phyloP scores from a whole-genome alignment of 2,329 filamentous ascomycete species.

The Apiospora kogelbergensis region DNA sequence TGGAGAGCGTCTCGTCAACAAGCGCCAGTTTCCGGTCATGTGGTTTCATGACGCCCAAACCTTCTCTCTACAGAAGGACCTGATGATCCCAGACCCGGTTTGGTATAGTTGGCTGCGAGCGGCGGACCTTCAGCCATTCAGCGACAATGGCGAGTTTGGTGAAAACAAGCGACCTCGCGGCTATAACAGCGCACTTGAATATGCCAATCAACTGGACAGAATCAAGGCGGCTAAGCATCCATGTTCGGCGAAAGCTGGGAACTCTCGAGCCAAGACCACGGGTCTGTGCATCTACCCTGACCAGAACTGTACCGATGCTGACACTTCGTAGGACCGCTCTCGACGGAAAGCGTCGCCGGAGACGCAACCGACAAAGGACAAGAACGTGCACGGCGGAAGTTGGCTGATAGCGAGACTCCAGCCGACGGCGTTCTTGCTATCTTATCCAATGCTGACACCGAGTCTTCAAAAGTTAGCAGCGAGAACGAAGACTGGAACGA shows the following conservation, averaged over 20 bases:
- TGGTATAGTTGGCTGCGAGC: neutral
- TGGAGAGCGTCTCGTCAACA: too few relatives aligned
- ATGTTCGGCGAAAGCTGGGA: neutral
- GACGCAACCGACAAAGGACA: neutral
- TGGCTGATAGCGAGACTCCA: neutral
- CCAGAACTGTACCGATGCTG: neutral
- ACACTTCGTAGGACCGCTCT: neutral
- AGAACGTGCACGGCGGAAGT: neutral
- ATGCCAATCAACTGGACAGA: neutral
- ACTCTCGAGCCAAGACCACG: neutral
- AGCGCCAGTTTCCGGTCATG: neutral
- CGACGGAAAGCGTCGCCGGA: neutral
- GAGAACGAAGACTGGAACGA: too few relatives aligned
- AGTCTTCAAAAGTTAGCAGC: neutral
- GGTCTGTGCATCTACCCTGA: neutral
- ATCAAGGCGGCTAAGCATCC: neutral
- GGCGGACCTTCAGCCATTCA: neutral
- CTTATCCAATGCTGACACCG: neutral
- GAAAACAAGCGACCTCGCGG: neutral
- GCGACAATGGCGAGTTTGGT: neutral
- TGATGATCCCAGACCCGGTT: neutral
- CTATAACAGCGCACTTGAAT: neutral
- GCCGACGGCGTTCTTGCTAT: neutral
- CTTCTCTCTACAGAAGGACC: neutral
- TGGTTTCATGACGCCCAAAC: neutral